Evolutionary conservation across 164 flowering plant genomes (phyloP).

Genomic region (Tinospora cordifolia): DNA sequence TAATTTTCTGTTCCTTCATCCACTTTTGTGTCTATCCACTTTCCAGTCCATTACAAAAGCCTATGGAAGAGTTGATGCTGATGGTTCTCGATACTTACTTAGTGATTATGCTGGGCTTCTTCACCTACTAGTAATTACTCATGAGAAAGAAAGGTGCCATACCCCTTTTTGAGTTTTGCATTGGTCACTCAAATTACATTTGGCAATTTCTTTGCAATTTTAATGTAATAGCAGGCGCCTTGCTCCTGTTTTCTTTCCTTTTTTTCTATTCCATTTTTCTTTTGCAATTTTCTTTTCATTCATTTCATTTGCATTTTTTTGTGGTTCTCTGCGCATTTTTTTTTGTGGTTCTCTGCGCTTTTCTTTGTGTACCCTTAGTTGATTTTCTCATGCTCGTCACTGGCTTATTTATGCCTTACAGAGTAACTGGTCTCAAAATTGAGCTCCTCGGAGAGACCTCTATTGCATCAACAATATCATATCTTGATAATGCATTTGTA

Average conservation of each 20-base stretch:
- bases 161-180: conserved; percentile 1
- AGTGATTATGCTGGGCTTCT: conserved; percentile 91
- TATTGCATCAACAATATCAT: conserved; percentile 86
- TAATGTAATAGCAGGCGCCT: not conserved
- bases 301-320: not conserved
- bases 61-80: conserved; percentile 95
- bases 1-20: conserved; percentile 5
- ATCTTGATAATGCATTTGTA: conserved; percentile 92
- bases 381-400: not conserved
- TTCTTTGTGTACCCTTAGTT: not conserved
- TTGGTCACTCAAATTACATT: not conserved
- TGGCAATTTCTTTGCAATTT: not conserved
- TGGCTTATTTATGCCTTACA: conserved; percentile 23
- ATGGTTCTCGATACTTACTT: conserved; percentile 94
- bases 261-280: not conserved
- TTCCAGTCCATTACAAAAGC: conserved; percentile 83
- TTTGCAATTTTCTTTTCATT: not conserved
- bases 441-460: conserved; percentile 97
- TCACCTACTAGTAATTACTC: conserved; percentile 87
- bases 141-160: conserved; percentile 90
- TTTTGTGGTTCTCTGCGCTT: not conserved
- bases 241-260: not conserved
- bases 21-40: conserved; percentile 26
- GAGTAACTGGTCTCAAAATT: conserved; percentile 93
- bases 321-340: not conserved